Percentiles rank a stretch among this genome's conserved stretches.
Evolutionary conservation across 78 protist genomes (phyloP).

Genomic region (Dictyostelium firmibasis): DNA sequence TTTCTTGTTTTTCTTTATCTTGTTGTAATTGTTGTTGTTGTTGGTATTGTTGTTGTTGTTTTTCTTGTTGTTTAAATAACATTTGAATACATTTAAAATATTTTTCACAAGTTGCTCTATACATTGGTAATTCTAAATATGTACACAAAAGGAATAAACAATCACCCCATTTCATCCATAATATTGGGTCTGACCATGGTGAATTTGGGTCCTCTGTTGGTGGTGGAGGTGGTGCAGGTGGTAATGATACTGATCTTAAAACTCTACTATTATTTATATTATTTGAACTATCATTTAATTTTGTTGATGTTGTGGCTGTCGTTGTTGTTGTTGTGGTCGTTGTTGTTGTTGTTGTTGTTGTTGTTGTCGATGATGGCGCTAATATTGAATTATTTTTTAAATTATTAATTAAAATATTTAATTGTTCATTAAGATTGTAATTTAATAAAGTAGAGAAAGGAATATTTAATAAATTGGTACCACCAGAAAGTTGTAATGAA

Average conservation of each 20-base stretch:
- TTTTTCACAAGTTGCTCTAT: slow-evolving; percentile 73
- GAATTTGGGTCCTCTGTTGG: slow-evolving; percentile 29
- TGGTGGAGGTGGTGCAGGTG: slow-evolving; percentile 67
- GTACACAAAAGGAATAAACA: slow-evolving; percentile 59
- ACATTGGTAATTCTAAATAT: slow-evolving; percentile 65
- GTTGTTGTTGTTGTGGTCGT: neutral
- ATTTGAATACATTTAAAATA: slow-evolving; percentile 17
- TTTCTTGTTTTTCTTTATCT: slow-evolving; percentile 11
- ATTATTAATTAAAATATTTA: neutral
- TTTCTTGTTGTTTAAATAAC: neutral
- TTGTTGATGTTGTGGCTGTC: neutral
- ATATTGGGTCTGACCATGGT: slow-evolving; percentile 55
- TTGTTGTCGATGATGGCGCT: neutral
- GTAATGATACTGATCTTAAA: slow-evolving; percentile 40
- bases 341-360: neutral
- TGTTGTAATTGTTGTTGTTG: neutral
- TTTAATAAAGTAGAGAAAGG: slow-evolving; percentile 14
- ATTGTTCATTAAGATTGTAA: slow-evolving; percentile 19
- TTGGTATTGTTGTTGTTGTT: neutral
- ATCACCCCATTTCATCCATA: slow-evolving; percentile 76
- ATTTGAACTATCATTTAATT: neutral
- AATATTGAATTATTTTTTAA: too few species aligned
- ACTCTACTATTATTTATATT: neutral
- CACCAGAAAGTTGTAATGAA: slow-evolving; percentile 52
- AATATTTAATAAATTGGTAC: neutral